Percentiles rank a stretch among this genome's conserved stretches.
These are phyloP conservation scores for Ustilago bromivora DNA, from an alignment of 1,284 basidiomycete species.

Conservation along the genomic window DNA sequence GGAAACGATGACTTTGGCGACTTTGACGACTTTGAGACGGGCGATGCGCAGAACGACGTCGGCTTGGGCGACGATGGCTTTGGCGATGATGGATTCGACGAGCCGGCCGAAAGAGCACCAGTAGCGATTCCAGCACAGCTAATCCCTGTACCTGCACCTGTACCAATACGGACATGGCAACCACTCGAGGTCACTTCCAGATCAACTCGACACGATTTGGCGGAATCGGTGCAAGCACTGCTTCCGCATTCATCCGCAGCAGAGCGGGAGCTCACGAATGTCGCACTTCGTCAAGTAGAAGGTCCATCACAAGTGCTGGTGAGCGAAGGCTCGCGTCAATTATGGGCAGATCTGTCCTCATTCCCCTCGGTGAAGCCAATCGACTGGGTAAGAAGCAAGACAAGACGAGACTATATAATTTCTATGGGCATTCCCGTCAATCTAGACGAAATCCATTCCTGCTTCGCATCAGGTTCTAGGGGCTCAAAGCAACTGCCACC, in stretches of 20 bases:
- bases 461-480: constrained; percentile 27
- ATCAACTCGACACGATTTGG: constrained; percentile 31
- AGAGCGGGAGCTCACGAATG: constrained; percentile 27
- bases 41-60: constrained; percentile 28
- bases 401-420: constrained; percentile 63
- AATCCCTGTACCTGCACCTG: constrained; percentile 5
- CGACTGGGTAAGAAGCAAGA: constrained; percentile 63
- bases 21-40: constrained; percentile 53
- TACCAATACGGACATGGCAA: constrained; percentile 24
- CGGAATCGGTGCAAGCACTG: constrained; percentile 18
- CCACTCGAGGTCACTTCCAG: constrained; percentile 30
- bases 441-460: constrained; percentile 63
- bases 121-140: constrained; percentile 2
- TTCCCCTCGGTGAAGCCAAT: constrained; percentile 55
- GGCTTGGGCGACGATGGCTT: constrained; percentile 30
- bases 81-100: constrained; percentile 25
- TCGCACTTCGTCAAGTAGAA: constrained; percentile 53
- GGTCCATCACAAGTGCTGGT: constrained; percentile 58
- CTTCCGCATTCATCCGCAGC: constrained; percentile 39
- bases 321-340: constrained; percentile 38
- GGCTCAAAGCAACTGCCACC: constrained; percentile 50
- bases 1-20: constrained; percentile 50
- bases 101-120: background rate
- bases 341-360: constrained; percentile 32
- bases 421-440: constrained; percentile 67